Evolutionary conservation across 305 asterid species (phyloP).

Genomic region (Fraxinus sp.): DNA sequence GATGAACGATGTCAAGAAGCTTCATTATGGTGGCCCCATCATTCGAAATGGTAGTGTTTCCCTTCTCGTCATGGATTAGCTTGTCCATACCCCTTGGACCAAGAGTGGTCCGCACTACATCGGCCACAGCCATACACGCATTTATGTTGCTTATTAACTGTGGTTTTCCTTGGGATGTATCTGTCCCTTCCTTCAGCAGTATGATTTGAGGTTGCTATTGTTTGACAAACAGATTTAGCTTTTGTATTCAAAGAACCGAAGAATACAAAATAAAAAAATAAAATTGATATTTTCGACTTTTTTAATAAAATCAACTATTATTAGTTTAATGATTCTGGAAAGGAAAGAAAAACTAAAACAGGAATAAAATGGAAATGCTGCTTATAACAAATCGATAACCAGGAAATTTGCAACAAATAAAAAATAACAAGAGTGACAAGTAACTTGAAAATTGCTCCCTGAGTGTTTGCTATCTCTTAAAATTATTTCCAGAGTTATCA

Average conservation of each 20-base stretch:
- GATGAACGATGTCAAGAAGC: conserved; percentile 95
- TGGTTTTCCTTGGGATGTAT: conserved; percentile 94
- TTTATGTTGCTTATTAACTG: conserved; percentile 90
- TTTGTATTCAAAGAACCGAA: background rate
- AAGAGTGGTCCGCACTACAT: conserved; percentile 86
- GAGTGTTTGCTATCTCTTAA: background rate
- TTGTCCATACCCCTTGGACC: conserved; percentile 99
- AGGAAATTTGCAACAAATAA: background rate
- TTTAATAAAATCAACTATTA: background rate
- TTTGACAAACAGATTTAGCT: conserved; percentile 5
- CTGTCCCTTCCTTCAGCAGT: conserved; percentile 96
- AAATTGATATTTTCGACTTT: background rate
- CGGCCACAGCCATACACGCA: conserved; percentile 87
- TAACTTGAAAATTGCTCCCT: background rate
- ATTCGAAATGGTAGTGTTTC: conserved; percentile 91
- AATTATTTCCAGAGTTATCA: background rate
- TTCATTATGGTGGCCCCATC: conserved; percentile 99
- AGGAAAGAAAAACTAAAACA: background rate
- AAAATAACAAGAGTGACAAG: background rate
- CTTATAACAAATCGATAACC: background rate
- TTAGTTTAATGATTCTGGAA: background rate
- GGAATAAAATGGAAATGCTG: background rate
- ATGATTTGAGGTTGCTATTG: conserved; percentile 84
- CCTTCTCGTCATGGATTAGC: conserved; percentile 97
- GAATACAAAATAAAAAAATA: background rate